Conservation (phyloP, 768 basidiomycete species). For the Lentinula sp. region DNA sequence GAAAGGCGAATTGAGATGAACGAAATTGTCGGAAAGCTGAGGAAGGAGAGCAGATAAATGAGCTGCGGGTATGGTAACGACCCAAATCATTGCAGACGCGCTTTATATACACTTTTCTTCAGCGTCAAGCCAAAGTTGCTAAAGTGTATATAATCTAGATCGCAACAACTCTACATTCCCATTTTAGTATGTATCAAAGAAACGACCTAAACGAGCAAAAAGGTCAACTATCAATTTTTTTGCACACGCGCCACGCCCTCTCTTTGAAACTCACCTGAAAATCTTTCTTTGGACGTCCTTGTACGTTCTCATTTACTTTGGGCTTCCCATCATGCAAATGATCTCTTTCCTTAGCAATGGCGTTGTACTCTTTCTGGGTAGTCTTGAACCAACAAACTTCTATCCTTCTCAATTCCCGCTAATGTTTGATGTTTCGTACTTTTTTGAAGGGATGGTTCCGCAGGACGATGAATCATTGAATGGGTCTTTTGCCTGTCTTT, state of each 20-base stretch:
- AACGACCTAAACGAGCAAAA: background rate
- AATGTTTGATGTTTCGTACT: background rate
- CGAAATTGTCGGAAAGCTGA: background rate
- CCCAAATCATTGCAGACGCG: background rate
- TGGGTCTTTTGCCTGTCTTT: too few species aligned
- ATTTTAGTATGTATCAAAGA: background rate
- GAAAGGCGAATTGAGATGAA: background rate
- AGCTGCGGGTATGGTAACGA: background rate
- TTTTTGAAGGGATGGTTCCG: background rate
- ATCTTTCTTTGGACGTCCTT: slow-evolving; percentile 4
- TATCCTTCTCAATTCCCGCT: background rate
- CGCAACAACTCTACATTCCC: background rate
- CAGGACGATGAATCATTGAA: too few species aligned
- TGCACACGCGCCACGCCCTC: background rate
- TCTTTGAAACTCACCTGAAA: background rate
- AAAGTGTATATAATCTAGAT: background rate
- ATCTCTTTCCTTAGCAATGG: background rate
- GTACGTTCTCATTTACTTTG: slow-evolving; percentile 1
- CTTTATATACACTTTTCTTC: background rate
- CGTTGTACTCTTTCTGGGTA: slow-evolving; percentile 1
- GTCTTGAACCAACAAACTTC: background rate
- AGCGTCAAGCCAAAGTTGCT: background rate
- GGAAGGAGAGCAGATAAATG: background rate
- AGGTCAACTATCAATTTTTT: background rate
- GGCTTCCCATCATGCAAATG: background rate